Conservation (phyloP, 768 basidiomycete genomes). For the Chalciporus piperatus region DNA sequence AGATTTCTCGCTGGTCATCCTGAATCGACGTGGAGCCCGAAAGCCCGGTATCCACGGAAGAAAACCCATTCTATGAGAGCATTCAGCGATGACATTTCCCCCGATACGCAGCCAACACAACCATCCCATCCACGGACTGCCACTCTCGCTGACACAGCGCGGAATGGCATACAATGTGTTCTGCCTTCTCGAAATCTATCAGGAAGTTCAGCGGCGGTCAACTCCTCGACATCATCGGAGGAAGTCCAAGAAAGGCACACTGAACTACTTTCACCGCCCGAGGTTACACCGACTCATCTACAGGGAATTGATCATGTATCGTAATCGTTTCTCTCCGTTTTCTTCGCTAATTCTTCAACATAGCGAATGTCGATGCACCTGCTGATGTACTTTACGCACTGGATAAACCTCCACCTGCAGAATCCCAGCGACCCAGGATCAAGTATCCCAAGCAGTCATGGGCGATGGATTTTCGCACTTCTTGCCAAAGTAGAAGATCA, state of each 20-base stretch:
- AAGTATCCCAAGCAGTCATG: conserved; percentile 54
- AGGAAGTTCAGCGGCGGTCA: background rate
- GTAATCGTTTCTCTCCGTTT: background rate
- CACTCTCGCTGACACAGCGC: background rate
- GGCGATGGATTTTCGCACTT: conserved; percentile 76
- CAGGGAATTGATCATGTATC: conserved; percentile 66
- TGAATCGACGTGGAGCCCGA: conserved; percentile 63
- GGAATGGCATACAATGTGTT: background rate
- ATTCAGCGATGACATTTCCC: conserved; percentile 16
- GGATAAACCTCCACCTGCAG: conserved; percentile 66
- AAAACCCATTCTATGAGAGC: conserved; percentile 33
- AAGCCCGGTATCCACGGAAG: conserved; percentile 12
- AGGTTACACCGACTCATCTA: conserved; percentile 58
- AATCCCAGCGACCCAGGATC: conserved; percentile 35
- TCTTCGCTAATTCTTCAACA: conserved; percentile 9
- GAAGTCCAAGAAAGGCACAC: background rate
- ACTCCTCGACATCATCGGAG: background rate
- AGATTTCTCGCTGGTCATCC: conserved; percentile 66
- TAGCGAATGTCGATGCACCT: conserved; percentile 72
- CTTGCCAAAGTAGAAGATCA: conserved; percentile 67
- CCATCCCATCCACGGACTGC: background rate
- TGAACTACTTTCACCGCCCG: conserved; percentile 37
- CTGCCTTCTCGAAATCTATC: background rate
- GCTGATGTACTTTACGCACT: conserved; percentile 81
- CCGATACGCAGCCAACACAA: conserved; percentile 1